Percentiles rank a stretch among this genome's conserved stretches.
phyloP scores from a whole-genome alignment of 768 basidiomycete species.

The Psilocybe tampanensis region DNA sequence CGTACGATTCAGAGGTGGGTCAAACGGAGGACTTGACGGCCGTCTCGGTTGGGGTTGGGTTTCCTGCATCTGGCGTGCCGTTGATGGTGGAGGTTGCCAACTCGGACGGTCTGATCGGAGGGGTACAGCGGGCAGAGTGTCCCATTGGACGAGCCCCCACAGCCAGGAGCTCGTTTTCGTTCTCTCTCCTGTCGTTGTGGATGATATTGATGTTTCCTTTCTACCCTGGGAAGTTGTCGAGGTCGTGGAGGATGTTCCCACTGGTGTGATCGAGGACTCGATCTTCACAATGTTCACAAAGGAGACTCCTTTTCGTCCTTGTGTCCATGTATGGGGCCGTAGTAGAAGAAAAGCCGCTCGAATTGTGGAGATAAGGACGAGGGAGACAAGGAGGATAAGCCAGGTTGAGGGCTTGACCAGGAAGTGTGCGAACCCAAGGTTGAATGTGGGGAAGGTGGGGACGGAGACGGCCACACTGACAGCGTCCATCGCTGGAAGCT shows the following conservation, averaged over 20 bases:
- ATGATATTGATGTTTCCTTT: conserved; percentile 3
- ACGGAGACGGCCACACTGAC: conserved; percentile 6
- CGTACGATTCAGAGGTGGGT: background rate
- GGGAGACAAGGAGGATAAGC: conserved; percentile 23
- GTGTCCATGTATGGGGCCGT: conserved; percentile 17
- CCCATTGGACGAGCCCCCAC: conserved; percentile 33
- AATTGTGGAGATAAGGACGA: conserved; percentile 24
- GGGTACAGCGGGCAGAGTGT: conserved; percentile 27
- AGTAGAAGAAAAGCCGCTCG: conserved; percentile 21
- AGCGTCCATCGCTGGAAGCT: conserved; percentile 19
- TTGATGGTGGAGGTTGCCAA: conserved; percentile 15
- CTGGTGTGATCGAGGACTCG: conserved; percentile 8
- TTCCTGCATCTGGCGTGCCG: conserved; percentile 16
- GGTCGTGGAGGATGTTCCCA: conserved; percentile 2
- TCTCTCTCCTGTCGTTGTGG: background rate
- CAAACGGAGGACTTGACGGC: conserved; percentile 23
- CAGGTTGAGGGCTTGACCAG: conserved; percentile 21
- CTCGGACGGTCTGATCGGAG: conserved; percentile 4
- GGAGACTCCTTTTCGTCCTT: conserved; percentile 14
- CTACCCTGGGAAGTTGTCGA: conserved; percentile 3
- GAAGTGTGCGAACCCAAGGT: conserved; percentile 14
- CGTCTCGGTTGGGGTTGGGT: conserved; percentile 13
- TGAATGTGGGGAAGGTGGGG: conserved; percentile 1
- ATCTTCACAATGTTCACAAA: conserved; percentile 7
- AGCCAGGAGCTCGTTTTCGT: conserved; percentile 19